Evolutionary conservation across 371 early-diverging fungal species (phyloP).

Genomic region (Smittium mucronatum): DNA sequence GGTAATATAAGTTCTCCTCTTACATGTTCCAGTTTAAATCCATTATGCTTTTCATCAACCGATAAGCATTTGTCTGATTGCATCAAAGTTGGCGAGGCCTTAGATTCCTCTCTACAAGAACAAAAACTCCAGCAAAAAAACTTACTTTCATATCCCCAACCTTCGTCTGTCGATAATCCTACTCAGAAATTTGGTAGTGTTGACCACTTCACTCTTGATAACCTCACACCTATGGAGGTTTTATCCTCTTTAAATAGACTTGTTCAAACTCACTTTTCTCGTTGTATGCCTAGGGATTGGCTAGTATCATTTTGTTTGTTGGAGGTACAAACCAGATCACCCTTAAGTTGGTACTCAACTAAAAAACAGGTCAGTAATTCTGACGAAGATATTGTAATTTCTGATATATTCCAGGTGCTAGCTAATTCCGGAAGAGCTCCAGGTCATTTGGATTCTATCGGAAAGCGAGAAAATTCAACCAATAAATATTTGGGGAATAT

Average conservation of each 20-base stretch:
- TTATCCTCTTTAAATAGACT: slow-evolving; percentile 28
- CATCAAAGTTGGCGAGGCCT: not conserved
- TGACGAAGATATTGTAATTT: slow-evolving; percentile 45
- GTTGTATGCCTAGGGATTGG: slow-evolving; percentile 57
- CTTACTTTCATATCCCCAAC: not conserved
- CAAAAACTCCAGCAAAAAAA: not conserved
- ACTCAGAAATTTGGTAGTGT: not conserved
- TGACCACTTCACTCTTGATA: not conserved
- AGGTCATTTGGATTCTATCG: not conserved
- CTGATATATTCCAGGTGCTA: slow-evolving; percentile 52
- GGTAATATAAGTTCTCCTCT: not conserved
- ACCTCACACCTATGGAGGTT: slow-evolving; percentile 5
- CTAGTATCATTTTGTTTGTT: slow-evolving; percentile 50
- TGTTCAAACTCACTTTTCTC: slow-evolving; percentile 40
- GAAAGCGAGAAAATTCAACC: not conserved
- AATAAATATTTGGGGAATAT: slow-evolving; percentile 12
- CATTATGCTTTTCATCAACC: slow-evolving; percentile 4
- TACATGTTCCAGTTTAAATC: not conserved
- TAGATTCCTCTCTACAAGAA: not conserved
- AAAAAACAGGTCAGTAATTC: slow-evolving; percentile 30
- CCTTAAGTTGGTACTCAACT: slow-evolving; percentile 58
- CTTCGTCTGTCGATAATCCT: not conserved
- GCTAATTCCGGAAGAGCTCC: slow-evolving; percentile 27
- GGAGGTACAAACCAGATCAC: slow-evolving; percentile 54
- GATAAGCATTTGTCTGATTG: not conserved